Evolutionary conservation across 192 early-diverging fungal genomes (phyloP).

Genomic region (Coemansia sp.): DNA sequence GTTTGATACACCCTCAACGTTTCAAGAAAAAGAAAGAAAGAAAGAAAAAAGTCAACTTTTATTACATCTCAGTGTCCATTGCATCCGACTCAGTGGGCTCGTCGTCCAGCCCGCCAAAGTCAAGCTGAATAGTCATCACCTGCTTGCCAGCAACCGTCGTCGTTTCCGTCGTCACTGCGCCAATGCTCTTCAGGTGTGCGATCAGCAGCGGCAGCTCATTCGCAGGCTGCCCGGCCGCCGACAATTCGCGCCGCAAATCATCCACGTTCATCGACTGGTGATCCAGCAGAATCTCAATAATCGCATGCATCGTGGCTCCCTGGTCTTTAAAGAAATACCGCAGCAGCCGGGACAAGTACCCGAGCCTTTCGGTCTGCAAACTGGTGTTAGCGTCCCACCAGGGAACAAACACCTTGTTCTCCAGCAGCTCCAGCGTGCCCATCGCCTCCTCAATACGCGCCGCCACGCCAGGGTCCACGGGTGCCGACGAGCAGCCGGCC

Average conservation of each 20-base stretch:
- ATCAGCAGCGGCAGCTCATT: constrained; percentile 40
- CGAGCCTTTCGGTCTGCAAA: constrained; percentile 29
- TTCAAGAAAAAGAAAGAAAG: too few species aligned
- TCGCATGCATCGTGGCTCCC: constrained; percentile 45
- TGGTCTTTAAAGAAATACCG: constrained; percentile 52
- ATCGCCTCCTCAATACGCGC: constrained; percentile 15
- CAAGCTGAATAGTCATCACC: constrained; percentile 37
- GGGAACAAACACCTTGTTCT: constrained; percentile 47
- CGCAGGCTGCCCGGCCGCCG: constrained; percentile 32
- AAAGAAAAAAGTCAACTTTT: background rate
- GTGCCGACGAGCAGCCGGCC: constrained; percentile 1
- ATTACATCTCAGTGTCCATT: constrained; percentile 9
- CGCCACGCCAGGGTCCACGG: constrained; percentile 9
- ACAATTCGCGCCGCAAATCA: constrained; percentile 36
- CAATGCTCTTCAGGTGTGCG: constrained; percentile 28
- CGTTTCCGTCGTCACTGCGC: constrained; percentile 32
- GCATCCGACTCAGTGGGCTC: constrained; percentile 5
- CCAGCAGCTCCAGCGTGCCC: constrained; percentile 30
- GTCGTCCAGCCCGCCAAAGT: constrained; percentile 37
- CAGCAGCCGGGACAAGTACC: constrained; percentile 29
- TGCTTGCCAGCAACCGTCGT: constrained; percentile 29
- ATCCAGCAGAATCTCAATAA: constrained; percentile 39
- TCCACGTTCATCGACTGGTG: constrained; percentile 43
- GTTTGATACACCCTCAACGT: too few species aligned
- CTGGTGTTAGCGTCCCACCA: constrained; percentile 42